Conservation (phyloP, 805 yeast species). For the Ogataea polymorpha region DNA sequence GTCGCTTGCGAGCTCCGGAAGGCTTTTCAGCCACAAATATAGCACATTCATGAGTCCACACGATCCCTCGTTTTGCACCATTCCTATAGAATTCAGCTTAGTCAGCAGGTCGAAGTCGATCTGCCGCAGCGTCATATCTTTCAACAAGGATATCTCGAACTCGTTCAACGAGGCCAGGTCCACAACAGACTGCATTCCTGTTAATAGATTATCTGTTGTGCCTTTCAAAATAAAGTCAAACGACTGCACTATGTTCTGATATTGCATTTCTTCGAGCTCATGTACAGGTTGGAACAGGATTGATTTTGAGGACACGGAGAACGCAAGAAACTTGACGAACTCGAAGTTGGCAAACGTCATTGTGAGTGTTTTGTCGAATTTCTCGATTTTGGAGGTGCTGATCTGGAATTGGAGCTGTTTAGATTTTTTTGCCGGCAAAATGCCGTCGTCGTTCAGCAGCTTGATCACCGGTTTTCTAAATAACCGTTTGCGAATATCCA, state of each 20-base stretch:
- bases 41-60: conserved; percentile 22
- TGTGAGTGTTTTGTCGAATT: conserved; percentile 15
- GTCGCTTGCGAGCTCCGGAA: conserved; percentile 16
- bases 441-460: conserved; percentile 14
- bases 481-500: conserved; percentile 31
- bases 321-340: conserved; percentile 19
- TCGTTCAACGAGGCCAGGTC: conserved; percentile 8
- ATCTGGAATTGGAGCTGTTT: conserved; percentile 24
- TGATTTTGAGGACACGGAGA: conserved; percentile 22
- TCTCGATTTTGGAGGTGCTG: conserved; percentile 14
- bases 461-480: conserved; percentile 20
- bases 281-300: conserved; percentile 40
- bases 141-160: conserved; percentile 17
- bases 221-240: conserved; percentile 21
- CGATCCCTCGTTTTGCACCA: conserved; percentile 22
- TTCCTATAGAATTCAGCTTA: conserved; percentile 21
- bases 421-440: conserved; percentile 29
- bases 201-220: conserved; percentile 9
- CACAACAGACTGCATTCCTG: conserved; percentile 10
- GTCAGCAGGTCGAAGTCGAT: conserved; percentile 11
- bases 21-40: conserved; percentile 27
- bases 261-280: conserved; percentile 20
- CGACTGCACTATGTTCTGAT: conserved; percentile 18
- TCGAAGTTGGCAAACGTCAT: conserved; percentile 14
- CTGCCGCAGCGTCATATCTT: conserved; percentile 16